A percentile compares a stretch with the other conserved stretches of the same genome.
These are phyloP conservation scores for Aspergillus sp. DNA, from an alignment of 2,329 filamentous ascomycete genomes.

Conservation along the genomic window DNA sequence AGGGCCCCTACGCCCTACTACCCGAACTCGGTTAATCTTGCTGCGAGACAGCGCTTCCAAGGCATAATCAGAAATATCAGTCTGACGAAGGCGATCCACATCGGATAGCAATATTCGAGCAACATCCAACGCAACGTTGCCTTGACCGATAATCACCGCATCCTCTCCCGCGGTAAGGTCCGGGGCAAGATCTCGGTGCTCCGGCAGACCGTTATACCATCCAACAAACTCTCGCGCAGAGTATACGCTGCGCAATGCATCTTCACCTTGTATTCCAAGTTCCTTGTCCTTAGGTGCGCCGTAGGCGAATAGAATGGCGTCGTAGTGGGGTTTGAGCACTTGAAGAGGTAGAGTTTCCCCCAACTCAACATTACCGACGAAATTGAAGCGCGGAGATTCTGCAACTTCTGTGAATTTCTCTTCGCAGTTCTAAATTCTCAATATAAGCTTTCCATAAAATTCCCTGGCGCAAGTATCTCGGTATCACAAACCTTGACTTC, in stretches of 20 bases:
- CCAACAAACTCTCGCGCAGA: conserved; percentile 93
- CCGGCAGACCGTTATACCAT: conserved; percentile 96
- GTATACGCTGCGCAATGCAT: conserved; percentile 66
- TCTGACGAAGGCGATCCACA: conserved; percentile 70
- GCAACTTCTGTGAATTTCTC: conserved; percentile 92
- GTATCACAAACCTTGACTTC: conserved; percentile 79
- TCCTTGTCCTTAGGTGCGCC: conserved; percentile 81
- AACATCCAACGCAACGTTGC: conserved; percentile 93
- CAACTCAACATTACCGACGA: conserved; percentile 84
- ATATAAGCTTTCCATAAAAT: neutral
- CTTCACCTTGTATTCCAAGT: conserved; percentile 76
- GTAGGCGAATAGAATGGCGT: conserved; percentile 90
- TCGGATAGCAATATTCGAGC: conserved; percentile 81
- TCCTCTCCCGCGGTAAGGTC: conserved; percentile 74
- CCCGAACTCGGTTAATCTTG: conserved; percentile 72
- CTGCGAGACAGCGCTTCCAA: conserved; percentile 71
- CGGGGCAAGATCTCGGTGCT: conserved; percentile 71
- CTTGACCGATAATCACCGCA: conserved; percentile 87
- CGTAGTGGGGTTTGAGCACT: conserved; percentile 76
- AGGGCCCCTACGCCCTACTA: conserved; percentile 87
- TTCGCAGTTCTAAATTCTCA: conserved; percentile 73
- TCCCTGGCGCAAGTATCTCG: neutral
- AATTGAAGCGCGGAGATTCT: conserved; percentile 76
- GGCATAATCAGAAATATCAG: conserved; percentile 86
- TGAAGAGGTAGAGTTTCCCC: conserved; percentile 68